Percentiles rank a stretch among this genome's conserved stretches.
phyloP scores from a whole-genome alignment of 179 eudicot species.

The Actinidia arguta region DNA sequence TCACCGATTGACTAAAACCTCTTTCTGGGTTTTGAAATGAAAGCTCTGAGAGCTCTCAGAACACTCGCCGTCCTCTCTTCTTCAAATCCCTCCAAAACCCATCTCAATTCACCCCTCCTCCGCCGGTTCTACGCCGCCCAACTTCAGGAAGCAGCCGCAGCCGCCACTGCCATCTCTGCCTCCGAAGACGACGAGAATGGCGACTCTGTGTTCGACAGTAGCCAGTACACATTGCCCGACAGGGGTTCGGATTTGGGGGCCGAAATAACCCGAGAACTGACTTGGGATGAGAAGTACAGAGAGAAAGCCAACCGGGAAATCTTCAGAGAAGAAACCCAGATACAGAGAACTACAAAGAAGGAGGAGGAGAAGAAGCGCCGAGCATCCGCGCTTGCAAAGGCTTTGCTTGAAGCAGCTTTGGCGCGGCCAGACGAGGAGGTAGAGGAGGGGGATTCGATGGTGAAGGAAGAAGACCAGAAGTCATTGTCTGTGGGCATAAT shows the following conservation, averaged over 20 bases:
- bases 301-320: slow-evolving; percentile 53
- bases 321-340: slow-evolving; percentile 46
- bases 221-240: slow-evolving; percentile 47
- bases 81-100: slow-evolving; percentile 37
- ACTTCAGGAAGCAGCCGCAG: slow-evolving; percentile 43
- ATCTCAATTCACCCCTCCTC: slow-evolving; percentile 30
- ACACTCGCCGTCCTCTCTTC: slow-evolving; percentile 27
- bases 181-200: slow-evolving; percentile 45
- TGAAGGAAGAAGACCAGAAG: slow-evolving; percentile 82
- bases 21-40: slow-evolving; percentile 45
- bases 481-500: slow-evolving; percentile 87
- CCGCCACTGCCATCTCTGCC: slow-evolving; percentile 27
- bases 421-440: slow-evolving; percentile 34
- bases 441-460: slow-evolving; percentile 52
- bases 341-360: slow-evolving; percentile 34
- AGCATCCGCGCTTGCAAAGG: slow-evolving; percentile 57
- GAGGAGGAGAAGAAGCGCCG: slow-evolving; percentile 51
- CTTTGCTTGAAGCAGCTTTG: slow-evolving; percentile 56
- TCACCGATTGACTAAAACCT: neutral
- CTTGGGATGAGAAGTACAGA: slow-evolving; percentile 78
- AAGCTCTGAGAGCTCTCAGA: slow-evolving; percentile 51
- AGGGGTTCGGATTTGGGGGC: neutral
- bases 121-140: slow-evolving; percentile 52
- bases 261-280: slow-evolving; percentile 14
- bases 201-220: slow-evolving; percentile 61